Conservation (phyloP, 805 yeast species). For the Candida oleophila region DNA sequence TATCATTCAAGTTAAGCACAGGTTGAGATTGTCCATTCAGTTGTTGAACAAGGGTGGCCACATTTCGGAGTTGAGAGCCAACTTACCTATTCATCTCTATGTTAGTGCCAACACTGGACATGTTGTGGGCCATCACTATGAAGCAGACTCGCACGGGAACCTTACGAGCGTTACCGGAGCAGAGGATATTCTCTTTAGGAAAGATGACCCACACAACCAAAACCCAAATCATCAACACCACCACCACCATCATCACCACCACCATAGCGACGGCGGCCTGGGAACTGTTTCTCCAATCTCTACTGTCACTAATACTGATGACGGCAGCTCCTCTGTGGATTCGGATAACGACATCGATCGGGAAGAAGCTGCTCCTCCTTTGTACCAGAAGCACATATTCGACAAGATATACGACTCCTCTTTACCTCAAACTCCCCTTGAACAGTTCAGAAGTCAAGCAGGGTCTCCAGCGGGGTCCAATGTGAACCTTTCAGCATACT, state of each 20-base stretch:
- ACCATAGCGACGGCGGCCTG: background rate
- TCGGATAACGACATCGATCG: constrained; percentile 23
- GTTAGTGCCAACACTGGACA: constrained; percentile 40
- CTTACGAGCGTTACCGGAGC: constrained; percentile 18
- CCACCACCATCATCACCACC: constrained; percentile 7
- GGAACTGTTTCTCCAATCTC: constrained; percentile 8
- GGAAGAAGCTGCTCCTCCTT: constrained; percentile 41
- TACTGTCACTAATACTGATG: constrained; percentile 22
- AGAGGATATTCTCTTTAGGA: constrained; percentile 31
- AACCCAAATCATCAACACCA: constrained; percentile 2
- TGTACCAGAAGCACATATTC: constrained; percentile 37
- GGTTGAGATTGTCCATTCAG: constrained; percentile 43
- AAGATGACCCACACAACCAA: constrained; percentile 14
- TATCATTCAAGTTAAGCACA: constrained; percentile 45
- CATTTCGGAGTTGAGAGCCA: constrained; percentile 50
- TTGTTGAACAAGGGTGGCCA: constrained; percentile 51
- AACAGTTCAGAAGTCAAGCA: constrained; percentile 28
- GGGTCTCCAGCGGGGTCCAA: constrained; percentile 8
- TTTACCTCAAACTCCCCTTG: constrained; percentile 34
- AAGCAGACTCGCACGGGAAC: constrained; percentile 27
- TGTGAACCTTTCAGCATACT: constrained; percentile 26
- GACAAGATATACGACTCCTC: constrained; percentile 39
- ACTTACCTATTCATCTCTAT: constrained; percentile 46
- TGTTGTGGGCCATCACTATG: constrained; percentile 33
- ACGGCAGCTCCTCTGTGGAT: constrained; percentile 11